These are phyloP conservation scores for Luffa acutangula DNA, from an alignment of 306 rosid genomes.

Conservation along the genomic window DNA sequence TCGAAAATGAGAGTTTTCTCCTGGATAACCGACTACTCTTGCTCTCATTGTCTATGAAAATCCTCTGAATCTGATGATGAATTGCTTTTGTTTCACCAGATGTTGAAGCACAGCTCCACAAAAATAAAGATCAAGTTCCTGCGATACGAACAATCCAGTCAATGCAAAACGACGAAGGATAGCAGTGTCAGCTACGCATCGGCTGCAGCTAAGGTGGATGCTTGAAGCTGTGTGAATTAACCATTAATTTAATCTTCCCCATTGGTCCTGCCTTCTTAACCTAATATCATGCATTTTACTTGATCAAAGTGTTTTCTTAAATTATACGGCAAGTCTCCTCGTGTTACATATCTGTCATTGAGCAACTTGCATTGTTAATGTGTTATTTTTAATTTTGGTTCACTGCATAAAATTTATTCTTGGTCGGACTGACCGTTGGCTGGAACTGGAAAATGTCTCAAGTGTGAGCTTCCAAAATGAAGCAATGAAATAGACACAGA, in stretches of 20 bases:
- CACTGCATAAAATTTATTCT: not conserved
- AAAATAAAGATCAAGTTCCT: slow-evolving; percentile 69
- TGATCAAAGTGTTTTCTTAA: not conserved
- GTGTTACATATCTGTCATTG: not conserved
- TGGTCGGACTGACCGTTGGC: not conserved
- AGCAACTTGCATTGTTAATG: not conserved
- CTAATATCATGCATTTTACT: not conserved
- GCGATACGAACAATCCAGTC: slow-evolving; percentile 86
- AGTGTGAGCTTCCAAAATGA: not conserved
- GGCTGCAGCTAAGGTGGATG: slow-evolving; percentile 74
- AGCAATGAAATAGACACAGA: not conserved
- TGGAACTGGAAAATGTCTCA: not conserved
- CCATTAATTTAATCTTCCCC: not conserved
- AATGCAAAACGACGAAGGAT: slow-evolving; percentile 66
- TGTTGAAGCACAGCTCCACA: slow-evolving; percentile 59
- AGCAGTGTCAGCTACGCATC: slow-evolving; percentile 98
- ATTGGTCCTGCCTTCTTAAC: not conserved
- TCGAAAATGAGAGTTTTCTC: not conserved
- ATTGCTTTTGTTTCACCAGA: slow-evolving; percentile 33
- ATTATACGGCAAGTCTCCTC: not conserved
- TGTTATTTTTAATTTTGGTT: not conserved
- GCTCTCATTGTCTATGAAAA: not conserved
- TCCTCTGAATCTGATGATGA: not conserved
- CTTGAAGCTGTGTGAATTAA: slow-evolving; percentile 30
- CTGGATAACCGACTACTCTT: not conserved